phyloP scores from a whole-genome alignment of 192 early-diverging fungal genomes.

The Blastocladiella britannica region DNA sequence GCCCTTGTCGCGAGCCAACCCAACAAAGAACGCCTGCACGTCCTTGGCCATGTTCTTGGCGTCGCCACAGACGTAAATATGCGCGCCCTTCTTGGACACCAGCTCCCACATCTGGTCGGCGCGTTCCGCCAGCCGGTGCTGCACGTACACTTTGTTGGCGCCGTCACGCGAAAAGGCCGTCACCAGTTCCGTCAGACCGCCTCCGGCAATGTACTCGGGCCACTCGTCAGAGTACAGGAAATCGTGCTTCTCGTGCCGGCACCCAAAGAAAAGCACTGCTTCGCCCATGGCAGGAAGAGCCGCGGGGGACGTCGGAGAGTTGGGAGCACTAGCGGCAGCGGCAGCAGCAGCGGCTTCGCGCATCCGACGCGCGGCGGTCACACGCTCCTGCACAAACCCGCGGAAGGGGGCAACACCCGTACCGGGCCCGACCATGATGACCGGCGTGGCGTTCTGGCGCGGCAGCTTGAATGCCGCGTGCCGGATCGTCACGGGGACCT shows the following conservation, averaged over 20 bases:
- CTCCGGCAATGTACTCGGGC: conserved; percentile 21
- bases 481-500: conserved; percentile 73
- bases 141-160: conserved; percentile 83
- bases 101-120: conserved; percentile 61
- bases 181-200: conserved; percentile 36
- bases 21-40: conserved; percentile 43
- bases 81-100: conserved; percentile 46
- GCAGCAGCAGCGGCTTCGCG: too few relatives aligned
- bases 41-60: conserved; percentile 93
- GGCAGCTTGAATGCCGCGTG: conserved; percentile 79
- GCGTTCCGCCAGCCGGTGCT: conserved; percentile 61
- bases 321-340: too few relatives aligned
- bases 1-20: conserved; percentile 36
- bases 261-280: conserved; percentile 85
- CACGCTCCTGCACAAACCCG: conserved; percentile 82
- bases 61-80: conserved; percentile 86
- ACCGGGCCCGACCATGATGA: conserved; percentile 98
- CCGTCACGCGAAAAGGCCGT: conserved; percentile 80
- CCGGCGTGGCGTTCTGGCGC: conserved; percentile 46
- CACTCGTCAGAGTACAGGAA: conserved; percentile 79
- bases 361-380: conserved; percentile 24
- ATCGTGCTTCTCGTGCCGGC: conserved; percentile 63
- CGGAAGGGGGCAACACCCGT: conserved; percentile 98
- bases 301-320: neutral
- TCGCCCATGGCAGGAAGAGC: conserved; percentile 32